Evolutionary conservation across 2,329 filamentous ascomycete species (phyloP).

Genomic region (Stromatinia cepivora): DNA sequence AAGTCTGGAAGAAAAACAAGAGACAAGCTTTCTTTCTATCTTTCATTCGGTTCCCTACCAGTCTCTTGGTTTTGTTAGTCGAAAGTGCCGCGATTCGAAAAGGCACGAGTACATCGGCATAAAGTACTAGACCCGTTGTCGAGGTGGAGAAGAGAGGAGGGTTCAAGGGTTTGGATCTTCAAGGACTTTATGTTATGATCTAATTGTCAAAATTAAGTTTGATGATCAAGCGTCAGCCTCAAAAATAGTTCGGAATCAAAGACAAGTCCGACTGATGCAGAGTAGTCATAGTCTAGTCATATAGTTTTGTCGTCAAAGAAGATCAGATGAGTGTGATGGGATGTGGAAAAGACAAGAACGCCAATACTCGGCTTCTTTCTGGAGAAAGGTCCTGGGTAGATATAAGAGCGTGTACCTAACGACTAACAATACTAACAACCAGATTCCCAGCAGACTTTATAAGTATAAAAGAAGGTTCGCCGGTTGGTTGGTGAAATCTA

Average conservation of each 20-base stretch:
- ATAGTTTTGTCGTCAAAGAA: not conserved
- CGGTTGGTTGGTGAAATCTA: conserved; percentile 7
- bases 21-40: conserved; percentile 9
- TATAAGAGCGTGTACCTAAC: not conserved
- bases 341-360: conserved; percentile 8
- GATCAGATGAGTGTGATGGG: conserved; percentile 7
- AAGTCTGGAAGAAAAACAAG: not conserved
- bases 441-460: not conserved
- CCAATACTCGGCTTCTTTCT: not conserved
- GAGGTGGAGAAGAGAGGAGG: conserved; percentile 18
- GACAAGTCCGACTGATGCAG: not conserved
- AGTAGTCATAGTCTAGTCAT: not conserved
- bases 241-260: not conserved
- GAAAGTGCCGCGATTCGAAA: not conserved
- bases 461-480: conserved; percentile 9
- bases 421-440: not conserved
- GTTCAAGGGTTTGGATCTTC: conserved; percentile 8
- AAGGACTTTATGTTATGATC: conserved; percentile 12
- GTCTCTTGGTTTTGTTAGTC: not conserved
- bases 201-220: conserved; percentile 12
- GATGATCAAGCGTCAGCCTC: conserved; percentile 8
- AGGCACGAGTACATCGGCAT: conserved; percentile 2
- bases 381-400: not conserved
- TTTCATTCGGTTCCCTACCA: not conserved
- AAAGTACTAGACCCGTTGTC: conserved; percentile 15